Evolutionary conservation across 768 basidiomycete species (phyloP), one percentile per base, ranked within the genome.

Genomic region (Stropharia rugosoannulata): DNA sequence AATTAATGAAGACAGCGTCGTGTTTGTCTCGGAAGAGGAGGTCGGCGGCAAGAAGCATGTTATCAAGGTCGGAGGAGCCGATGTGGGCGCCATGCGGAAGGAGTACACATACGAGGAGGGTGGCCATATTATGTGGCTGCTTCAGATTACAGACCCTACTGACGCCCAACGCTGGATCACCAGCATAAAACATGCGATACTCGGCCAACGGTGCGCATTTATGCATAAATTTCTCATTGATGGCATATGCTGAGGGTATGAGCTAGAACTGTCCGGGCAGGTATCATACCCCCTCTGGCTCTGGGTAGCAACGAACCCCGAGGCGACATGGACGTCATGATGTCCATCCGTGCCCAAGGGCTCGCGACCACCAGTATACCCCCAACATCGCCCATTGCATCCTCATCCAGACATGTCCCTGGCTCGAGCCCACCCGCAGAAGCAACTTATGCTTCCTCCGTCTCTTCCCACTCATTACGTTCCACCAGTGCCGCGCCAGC

Each of bases 301-400:
- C 61, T 72, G 3, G 72, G 76, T 18, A 74, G 73, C 13, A 72
- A 79, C 25, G 90, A 90, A 57, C 89, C 88, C 18, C 78, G 84
- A 44, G 90, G 90, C 5, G 90, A 92, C 64, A 82, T 92, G 75
- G 90, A 92, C 65, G 90, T 91, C 45, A 88, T 90, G 82, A 76
- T 92, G 36, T 86, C 87, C 29, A 89, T 92, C 77, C 85, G 85
- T 46, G 76, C 83, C 32, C 87, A 89, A 61, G 84, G 81, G n/a
- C 73, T 77, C 59, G 73, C 74, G 27, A 75, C 75, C 25, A 68
- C 69, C 50, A 67, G 7, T 7, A 32, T 32, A 32, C 29, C 29
- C 29, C 29, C 29, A 32, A 32, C 67, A 16, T 51, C 63, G 19
- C 43, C 56, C 35, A 59, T 64, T 18, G 60, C 35, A 41, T 52